Evolutionary conservation across 2,329 filamentous ascomycete species (phyloP), one percentile per base, ranked within the genome.

Genomic region (Fusarium armeniacum): DNA sequence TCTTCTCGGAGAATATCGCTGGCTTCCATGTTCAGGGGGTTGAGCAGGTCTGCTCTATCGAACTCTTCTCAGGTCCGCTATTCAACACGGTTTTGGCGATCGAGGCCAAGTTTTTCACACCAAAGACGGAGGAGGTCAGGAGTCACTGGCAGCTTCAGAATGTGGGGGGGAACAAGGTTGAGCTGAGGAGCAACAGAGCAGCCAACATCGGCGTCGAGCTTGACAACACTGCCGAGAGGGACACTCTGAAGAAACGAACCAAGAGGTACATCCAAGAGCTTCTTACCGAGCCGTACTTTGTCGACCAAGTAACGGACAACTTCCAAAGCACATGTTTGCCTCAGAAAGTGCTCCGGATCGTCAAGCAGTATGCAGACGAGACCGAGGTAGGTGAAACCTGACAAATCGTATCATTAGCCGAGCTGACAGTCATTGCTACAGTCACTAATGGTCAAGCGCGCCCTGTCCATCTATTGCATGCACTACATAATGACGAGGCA

Each of bases 401-500:
- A 46, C n/a, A 30, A 63, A 32, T 54, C 47, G 60, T 54, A 58
- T 55, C 33, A 64, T 51, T 55, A 47, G 28, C 57, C 50, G 53
- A 62, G 49, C 66, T 63, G 45, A 70, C 55, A 67, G 46, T 38
- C 44, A 54, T 41, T 44, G 36, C 22, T 46, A 6, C 38, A 85
- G 77, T 83, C 83, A 2, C 62, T 80, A 12, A 85, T 88, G 72
- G 86, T 87, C 45, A 84, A 83, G 73, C 81, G 82, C 40, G 85
- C 86, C 2, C 79, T 89, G 22, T 81, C 81, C 38, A 84, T 88
- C 51, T 87, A 87, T 75, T 83, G 83, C 44, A 86, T 86, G 81
- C 85, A 89, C 73, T 88, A 87, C 74, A 79, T 87, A 65, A 83
- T 88, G 78, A 83, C 84, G 8, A 82, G 83, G 6, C 86, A 88